These are phyloP conservation scores for Paspalum notatum DNA, from an alignment of 176 grass and related monocot species.

Conservation along the genomic window DNA sequence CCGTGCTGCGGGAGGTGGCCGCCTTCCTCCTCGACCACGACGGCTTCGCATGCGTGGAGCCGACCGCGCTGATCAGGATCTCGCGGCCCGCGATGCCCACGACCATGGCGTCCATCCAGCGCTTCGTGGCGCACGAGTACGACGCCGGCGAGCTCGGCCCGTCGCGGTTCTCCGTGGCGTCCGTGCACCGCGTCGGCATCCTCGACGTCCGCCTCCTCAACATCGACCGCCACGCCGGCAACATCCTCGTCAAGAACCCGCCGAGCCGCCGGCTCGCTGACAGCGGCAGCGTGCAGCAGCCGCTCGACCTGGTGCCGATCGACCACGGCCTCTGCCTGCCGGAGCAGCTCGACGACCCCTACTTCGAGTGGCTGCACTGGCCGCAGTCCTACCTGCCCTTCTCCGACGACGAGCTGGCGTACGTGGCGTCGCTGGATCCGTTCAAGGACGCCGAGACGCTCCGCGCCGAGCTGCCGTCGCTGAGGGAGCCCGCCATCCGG, in stretches of 20 bases:
- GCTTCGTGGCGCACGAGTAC: conserved; percentile 78
- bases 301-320: conserved; percentile 79
- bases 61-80: conserved; percentile 73
- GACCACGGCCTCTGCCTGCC: conserved; percentile 95
- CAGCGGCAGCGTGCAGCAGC: not conserved
- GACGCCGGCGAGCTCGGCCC: conserved; percentile 88
- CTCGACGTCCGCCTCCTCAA: conserved; percentile 92
- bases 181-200: conserved; percentile 89
- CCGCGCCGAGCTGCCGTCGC: conserved; percentile 57
- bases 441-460: conserved; percentile 76
- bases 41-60: conserved; percentile 75
- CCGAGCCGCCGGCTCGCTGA: not conserved
- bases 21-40: conserved; percentile 89
- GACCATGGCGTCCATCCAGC: conserved; percentile 72
- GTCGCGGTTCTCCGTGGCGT: conserved; percentile 72
- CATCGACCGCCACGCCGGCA: conserved; percentile 94
- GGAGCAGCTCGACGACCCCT: conserved; percentile 78
- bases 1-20: conserved; percentile 78
- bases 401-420: conserved; percentile 53
- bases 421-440: conserved; percentile 69
- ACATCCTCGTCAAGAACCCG: conserved; percentile 86
- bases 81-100: conserved; percentile 45
- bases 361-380: conserved; percentile 99
- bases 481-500: conserved; percentile 63
- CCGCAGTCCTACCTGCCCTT: conserved; percentile 71